A percentile compares a stretch with the other conserved stretches of the same genome.
These are phyloP conservation scores for Boletus coccyginus DNA, from an alignment of 768 basidiomycete species.

Conservation along the genomic window DNA sequence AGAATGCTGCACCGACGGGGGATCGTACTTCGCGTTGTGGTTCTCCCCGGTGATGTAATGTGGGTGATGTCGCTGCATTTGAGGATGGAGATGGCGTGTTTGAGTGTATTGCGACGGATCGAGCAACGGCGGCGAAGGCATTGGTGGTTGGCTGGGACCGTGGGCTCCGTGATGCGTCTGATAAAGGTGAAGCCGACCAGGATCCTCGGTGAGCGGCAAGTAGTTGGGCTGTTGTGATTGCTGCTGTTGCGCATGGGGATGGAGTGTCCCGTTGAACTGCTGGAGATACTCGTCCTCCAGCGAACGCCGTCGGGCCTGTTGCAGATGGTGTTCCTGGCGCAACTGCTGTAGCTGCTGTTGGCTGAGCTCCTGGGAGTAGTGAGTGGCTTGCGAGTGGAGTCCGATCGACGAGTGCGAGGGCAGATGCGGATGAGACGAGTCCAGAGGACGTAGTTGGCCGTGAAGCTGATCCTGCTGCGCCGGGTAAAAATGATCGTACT, in stretches of 20 bases:
- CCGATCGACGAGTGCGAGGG: slow-evolving; percentile 52
- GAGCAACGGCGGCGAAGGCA: slow-evolving; percentile 34
- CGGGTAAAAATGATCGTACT: slow-evolving; percentile 46
- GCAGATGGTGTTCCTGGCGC: slow-evolving; percentile 36
- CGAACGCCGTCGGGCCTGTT: slow-evolving; percentile 32
- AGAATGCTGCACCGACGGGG: slow-evolving; percentile 41
- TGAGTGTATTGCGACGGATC: slow-evolving; percentile 30
- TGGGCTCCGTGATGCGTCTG: slow-evolving; percentile 36
- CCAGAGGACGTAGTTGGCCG: slow-evolving; percentile 45
- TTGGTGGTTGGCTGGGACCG: slow-evolving; percentile 22
- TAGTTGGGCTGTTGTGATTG: slow-evolving; percentile 28
- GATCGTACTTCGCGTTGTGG: slow-evolving; percentile 43
- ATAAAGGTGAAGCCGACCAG: slow-evolving; percentile 33
- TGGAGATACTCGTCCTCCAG: slow-evolving; percentile 38
- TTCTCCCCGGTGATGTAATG: slow-evolving; percentile 35
- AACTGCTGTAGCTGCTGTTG: slow-evolving; percentile 42
- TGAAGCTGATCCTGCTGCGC: slow-evolving; percentile 33
- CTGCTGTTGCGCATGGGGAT: slow-evolving; percentile 29
- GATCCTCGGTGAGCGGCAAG: slow-evolving; percentile 26
- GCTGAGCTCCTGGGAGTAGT: slow-evolving; percentile 50
- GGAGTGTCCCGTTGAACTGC: slow-evolving; percentile 34
- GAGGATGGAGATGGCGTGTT: slow-evolving; percentile 34
- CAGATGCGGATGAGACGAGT: slow-evolving; percentile 46
- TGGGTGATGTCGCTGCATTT: slow-evolving; percentile 32
- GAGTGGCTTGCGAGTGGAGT: slow-evolving; percentile 29